Evolutionary conservation across 2,329 filamentous ascomycete genomes (phyloP).

Genomic region (Trichoderma sp.): DNA sequence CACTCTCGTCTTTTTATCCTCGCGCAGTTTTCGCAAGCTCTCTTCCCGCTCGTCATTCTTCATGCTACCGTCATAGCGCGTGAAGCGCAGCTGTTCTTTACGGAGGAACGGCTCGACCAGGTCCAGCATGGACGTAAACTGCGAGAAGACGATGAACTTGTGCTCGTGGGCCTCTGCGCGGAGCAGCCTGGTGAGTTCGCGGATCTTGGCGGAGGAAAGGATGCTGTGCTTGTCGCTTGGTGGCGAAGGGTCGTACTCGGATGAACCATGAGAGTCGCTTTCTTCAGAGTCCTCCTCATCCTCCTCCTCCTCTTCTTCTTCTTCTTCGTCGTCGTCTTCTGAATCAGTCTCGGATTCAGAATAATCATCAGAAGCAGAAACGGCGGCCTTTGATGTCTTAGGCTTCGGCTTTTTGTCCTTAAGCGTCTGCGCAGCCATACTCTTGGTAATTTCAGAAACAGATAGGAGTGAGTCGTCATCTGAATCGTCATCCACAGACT

Average conservation of each 20-base stretch:
- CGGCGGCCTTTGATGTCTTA: not conserved
- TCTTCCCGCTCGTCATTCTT: conserved; percentile 89
- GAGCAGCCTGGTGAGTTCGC: conserved; percentile 79
- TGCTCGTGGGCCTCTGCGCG: conserved; percentile 76
- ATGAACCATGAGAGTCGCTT: conserved; percentile 40
- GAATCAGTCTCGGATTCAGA: conserved; percentile 32
- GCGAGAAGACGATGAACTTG: conserved; percentile 98
- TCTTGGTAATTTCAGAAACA: conserved; percentile 43
- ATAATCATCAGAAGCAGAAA: conserved; percentile 33
- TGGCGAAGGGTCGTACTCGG: conserved; percentile 45
- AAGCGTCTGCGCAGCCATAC: conserved; percentile 45
- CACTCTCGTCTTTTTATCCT: conserved; percentile 74
- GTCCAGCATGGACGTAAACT: conserved; percentile 98
- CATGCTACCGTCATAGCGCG: conserved; percentile 95
- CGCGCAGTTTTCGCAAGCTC: conserved; percentile 75
- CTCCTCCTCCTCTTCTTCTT: conserved; percentile 41
- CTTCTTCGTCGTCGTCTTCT: conserved; percentile 41
- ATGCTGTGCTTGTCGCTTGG: conserved; percentile 51
- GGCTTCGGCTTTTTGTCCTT: conserved; percentile 33
- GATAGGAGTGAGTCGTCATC: conserved; percentile 42
- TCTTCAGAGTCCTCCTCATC: not conserved
- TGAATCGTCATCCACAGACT: conserved; percentile 34
- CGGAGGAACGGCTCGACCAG: conserved; percentile 90
- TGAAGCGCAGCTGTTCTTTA: conserved; percentile 73
- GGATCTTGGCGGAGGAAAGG: conserved; percentile 85